Percentiles rank a stretch among this genome's conserved stretches.
phyloP scores from a whole-genome alignment of 2,329 filamentous ascomycete genomes.

The Zymoseptoria brevis region DNA sequence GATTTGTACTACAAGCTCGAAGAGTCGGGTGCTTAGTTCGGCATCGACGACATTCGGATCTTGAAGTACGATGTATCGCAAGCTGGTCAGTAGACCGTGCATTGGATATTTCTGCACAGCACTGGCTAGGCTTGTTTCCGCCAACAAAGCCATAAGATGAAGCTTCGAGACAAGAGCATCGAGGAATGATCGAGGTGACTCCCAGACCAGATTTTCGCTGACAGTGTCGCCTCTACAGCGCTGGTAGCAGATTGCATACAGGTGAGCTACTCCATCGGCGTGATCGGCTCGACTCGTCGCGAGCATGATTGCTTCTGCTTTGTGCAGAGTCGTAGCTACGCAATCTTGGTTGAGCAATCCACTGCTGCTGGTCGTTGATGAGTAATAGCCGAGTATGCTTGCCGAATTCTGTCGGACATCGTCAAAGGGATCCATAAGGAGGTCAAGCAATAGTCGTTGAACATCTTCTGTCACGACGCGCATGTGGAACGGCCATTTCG shows the following conservation, averaged over 20 bases:
- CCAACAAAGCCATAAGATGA: conserved; percentile 55
- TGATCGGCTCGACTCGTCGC: conserved; percentile 79
- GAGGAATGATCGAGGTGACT: conserved; percentile 45
- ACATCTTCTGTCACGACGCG: conserved; percentile 38
- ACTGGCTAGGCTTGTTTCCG: conserved; percentile 55
- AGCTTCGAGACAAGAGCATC: conserved; percentile 52
- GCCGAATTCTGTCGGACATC: conserved; percentile 62
- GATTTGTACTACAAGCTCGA: conserved; percentile 53
- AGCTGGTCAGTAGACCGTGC: conserved; percentile 33
- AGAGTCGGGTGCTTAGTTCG: conserved; percentile 3
- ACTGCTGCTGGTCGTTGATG: neutral
- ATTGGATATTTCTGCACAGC: conserved; percentile 46
- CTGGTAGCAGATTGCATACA: conserved; percentile 59
- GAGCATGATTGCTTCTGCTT: conserved; percentile 50
- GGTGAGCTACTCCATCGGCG: conserved; percentile 79
- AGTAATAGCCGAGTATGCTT: conserved; percentile 33
- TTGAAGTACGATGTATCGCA: conserved; percentile 30
- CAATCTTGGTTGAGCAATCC: neutral
- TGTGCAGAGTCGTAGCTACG: conserved; percentile 1
- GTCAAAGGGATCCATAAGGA: conserved; percentile 84
- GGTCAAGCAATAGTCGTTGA: conserved; percentile 62
- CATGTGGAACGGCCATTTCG: conserved; percentile 44
- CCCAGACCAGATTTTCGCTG: neutral
- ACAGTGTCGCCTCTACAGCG: neutral
- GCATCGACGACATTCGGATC: neutral